phyloP scores from a whole-genome alignment of 202 grass and related monocot genomes.

The Saccharum hybrid region DNA sequence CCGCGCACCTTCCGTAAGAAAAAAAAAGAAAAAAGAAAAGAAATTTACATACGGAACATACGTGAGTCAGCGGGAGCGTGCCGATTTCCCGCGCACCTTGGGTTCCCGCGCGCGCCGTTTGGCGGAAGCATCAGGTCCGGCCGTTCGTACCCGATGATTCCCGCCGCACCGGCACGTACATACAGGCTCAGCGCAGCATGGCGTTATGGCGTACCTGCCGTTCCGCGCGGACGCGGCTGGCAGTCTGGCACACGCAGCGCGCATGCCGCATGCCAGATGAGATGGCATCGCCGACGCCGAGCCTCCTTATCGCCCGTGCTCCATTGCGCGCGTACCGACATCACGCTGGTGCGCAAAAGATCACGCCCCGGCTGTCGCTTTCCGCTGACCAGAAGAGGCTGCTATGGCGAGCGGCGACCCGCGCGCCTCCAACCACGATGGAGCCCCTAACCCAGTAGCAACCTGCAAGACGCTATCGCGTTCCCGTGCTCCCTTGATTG shows the following conservation, averaged over 20 bases:
- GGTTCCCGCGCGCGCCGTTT: too few relatives aligned
- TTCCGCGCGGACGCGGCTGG: not conserved
- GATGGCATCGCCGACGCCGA: not conserved
- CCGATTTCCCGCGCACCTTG: too few relatives aligned
- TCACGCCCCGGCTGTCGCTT: not conserved
- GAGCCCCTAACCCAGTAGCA: not conserved
- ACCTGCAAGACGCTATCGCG: not conserved
- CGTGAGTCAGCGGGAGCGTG: too few relatives aligned
- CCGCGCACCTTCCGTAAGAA: too few relatives aligned
- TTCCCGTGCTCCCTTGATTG: not conserved
- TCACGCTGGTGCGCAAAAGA: not conserved
- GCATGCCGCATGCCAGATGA: not conserved
- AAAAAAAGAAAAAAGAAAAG: too few relatives aligned
- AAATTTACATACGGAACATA: too few relatives aligned
- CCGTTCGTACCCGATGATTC: too few relatives aligned
- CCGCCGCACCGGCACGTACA: not conserved
- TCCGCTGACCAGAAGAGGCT: not conserved
- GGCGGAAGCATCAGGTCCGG: too few relatives aligned
- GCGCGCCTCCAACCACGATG: not conserved
- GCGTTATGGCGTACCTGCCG: not conserved
- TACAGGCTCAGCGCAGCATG: not conserved
- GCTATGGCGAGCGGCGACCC: not conserved
- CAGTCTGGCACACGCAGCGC: not conserved
- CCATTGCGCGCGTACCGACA: constrained; percentile 24
- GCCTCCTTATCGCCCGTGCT: not conserved